Evolutionary conservation across 1,284 basidiomycete genomes (phyloP), one percentile per base, ranked within the genome.

Genomic region (Farysia itapuensis): DNA sequence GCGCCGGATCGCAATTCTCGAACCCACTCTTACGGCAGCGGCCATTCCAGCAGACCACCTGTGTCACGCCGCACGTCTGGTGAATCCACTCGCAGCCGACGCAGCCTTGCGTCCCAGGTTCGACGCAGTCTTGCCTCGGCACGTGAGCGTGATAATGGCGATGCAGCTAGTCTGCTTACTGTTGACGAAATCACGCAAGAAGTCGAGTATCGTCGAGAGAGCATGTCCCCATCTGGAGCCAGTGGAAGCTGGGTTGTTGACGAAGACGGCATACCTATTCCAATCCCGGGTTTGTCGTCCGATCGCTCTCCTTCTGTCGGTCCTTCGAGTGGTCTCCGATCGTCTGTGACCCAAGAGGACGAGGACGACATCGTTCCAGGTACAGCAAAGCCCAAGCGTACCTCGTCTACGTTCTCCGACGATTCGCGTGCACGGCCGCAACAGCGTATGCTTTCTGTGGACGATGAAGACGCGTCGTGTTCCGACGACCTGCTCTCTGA

Each of bases 161-260:
- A 97, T 70, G 88, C 88, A 1, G 90, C 89, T 4, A 93, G 89
- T 72, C 79, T 98, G 64, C 82, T 98, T 73, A 98, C 94, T 0
- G 89, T 98, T 13, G 94, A 98, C 72, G 91, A 98, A 78, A 95
- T 98, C 67, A 97, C 94, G 0, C 92, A 90, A 5, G 89, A 94
- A 70, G 89, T 98, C 1, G 94, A 97, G 79, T 90, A 86, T 69
- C 81, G 92, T 14, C 80, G 85, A 15, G 80, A 80, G 35, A 83
- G 81, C 67, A 79, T 80, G 46, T 50, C 41, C 21, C 33, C 50
- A 8, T 35, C 64, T n/a, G 52, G 47, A n/a, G 53, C 49, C 6
- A 39, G 38, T 14, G 47, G 41, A 15, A 45, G 49, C 5, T 67
- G 67, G 47, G 64, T 73, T 11, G 65, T 72, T 4, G 71, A 74